phyloP scores from a whole-genome alignment of 257 asterid species.

The Sherardia arvensis region DNA sequence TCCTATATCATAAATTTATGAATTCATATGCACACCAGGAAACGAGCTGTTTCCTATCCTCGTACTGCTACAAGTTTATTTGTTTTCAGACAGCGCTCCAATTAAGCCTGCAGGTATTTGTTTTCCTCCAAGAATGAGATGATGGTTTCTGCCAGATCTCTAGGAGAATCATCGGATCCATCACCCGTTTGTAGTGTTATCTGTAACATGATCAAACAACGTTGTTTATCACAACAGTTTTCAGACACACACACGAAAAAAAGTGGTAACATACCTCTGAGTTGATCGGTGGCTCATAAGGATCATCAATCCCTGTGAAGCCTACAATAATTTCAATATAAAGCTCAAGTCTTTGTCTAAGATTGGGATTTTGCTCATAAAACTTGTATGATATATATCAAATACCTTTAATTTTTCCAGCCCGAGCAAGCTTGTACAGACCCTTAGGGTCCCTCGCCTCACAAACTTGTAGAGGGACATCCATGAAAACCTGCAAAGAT shows the following conservation, averaged over 20 bases:
- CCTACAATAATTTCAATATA: conserved; percentile 38
- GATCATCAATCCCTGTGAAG: conserved; percentile 96
- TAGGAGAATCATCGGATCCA: conserved; percentile 58
- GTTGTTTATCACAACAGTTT: background rate
- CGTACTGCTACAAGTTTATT: background rate
- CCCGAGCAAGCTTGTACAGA: conserved; percentile 92
- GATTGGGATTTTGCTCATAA: background rate
- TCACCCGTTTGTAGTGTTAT: conserved; percentile 54
- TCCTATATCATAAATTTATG: background rate
- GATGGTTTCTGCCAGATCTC: conserved; percentile 58
- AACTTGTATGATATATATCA: too few species aligned
- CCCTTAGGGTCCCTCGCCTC: conserved; percentile 99
- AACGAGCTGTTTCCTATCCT: conserved; percentile 10
- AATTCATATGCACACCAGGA: conserved; percentile 11
- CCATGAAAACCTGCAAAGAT: conserved; percentile 72
- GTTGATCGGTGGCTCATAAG: conserved; percentile 80
- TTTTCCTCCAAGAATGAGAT: conserved; percentile 59
- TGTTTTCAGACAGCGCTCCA: background rate
- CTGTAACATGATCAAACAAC: conserved; percentile 32
- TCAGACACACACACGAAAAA: background rate
- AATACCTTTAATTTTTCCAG: conserved; percentile 89
- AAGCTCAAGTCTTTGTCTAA: background rate
- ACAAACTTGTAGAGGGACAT: conserved; percentile 80
- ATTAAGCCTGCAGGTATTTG: conserved; percentile 61
- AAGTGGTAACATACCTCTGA: conserved; percentile 52